A percentile compares a stretch with the other conserved stretches of the same genome.
These are phyloP conservation scores for Lentinula novae-zelandiae DNA, from an alignment of 1,284 basidiomycete species.

Conservation along the genomic window DNA sequence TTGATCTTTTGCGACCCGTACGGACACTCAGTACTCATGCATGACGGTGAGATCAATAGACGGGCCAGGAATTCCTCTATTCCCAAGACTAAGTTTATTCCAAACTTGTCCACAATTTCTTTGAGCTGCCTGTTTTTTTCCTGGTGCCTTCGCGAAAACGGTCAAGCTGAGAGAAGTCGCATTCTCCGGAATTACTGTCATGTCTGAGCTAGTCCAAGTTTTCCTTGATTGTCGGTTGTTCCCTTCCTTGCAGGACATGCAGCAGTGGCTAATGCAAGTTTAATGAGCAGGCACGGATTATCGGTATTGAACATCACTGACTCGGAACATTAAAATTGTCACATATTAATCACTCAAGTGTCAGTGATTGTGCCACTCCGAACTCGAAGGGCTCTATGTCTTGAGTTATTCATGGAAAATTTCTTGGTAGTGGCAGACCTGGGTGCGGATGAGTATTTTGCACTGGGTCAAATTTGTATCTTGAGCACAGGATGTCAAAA, in stretches of 20 bases:
- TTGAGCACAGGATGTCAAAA: not conserved
- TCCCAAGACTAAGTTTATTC: too few relatives aligned
- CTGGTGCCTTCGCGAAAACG: too few relatives aligned
- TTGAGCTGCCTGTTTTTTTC: too few relatives aligned
- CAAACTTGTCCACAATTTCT: too few relatives aligned
- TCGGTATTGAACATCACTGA: not conserved
- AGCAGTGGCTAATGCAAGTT: not conserved
- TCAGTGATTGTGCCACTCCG: not conserved
- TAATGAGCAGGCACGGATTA: not conserved
- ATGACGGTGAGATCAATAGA: too few relatives aligned
- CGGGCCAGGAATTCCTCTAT: too few relatives aligned
- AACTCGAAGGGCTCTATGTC: not conserved
- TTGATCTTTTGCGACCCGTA: too few relatives aligned
- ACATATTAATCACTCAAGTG: not conserved
- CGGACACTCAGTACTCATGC: too few relatives aligned
- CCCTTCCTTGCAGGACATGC: not conserved
- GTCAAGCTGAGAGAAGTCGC: too few relatives aligned
- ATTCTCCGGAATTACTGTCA: too few relatives aligned
- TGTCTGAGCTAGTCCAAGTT: not conserved
- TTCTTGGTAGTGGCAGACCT: not conserved
- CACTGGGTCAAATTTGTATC: not conserved
- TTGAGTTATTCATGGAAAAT: not conserved
- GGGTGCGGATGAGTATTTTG: not conserved
- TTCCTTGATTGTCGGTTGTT: not conserved
- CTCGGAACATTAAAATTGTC: not conserved